Conservation (phyloP, 2,329 filamentous ascomycete species). For the Cytospora schulzeri region DNA sequence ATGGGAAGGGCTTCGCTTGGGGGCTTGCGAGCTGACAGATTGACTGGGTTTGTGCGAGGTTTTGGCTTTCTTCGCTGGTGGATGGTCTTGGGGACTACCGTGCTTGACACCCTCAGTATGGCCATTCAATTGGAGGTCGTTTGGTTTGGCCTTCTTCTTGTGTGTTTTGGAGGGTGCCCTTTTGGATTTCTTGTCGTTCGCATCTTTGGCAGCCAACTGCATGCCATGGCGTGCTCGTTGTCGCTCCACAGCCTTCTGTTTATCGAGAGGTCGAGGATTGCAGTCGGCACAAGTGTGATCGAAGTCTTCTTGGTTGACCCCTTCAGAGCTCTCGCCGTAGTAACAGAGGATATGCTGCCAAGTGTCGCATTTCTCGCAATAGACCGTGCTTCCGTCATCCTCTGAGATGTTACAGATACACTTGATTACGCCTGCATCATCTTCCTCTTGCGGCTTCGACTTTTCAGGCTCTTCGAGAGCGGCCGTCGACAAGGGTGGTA, state of each 20-base stretch:
- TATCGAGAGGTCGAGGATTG: conserved; percentile 74
- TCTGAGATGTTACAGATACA: conserved; percentile 93
- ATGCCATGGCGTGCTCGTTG: conserved; percentile 60
- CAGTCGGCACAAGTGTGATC: conserved; percentile 90
- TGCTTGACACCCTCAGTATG: conserved; percentile 59
- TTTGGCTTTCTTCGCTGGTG: conserved; percentile 77
- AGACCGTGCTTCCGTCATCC: conserved; percentile 97
- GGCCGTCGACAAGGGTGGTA: conserved; percentile 54
- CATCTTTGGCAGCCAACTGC: conserved; percentile 47
- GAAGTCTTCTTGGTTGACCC: conserved; percentile 66
- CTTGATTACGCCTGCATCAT: conserved; percentile 86
- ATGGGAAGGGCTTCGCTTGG: conserved; percentile 66
- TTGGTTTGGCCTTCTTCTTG: conserved; percentile 31
- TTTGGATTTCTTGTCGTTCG: conserved; percentile 70
- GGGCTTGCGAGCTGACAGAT: conserved; percentile 70
- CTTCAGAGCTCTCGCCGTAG: conserved; percentile 74
- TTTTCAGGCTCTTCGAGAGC: conserved; percentile 43
- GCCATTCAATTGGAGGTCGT: conserved; percentile 63
- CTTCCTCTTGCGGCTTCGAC: conserved; percentile 68
- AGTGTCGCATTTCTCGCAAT: conserved; percentile 92
- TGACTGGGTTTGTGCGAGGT: conserved; percentile 77
- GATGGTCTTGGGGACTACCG: conserved; percentile 48
- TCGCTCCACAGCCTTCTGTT: conserved; percentile 72
- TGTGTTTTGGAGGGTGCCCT: conserved; percentile 58
- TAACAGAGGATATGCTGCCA: conserved; percentile 99